These are phyloP conservation scores for Deinandra increscens DNA, from an alignment of 129 eudicot genomes.

Conservation along the genomic window DNA sequence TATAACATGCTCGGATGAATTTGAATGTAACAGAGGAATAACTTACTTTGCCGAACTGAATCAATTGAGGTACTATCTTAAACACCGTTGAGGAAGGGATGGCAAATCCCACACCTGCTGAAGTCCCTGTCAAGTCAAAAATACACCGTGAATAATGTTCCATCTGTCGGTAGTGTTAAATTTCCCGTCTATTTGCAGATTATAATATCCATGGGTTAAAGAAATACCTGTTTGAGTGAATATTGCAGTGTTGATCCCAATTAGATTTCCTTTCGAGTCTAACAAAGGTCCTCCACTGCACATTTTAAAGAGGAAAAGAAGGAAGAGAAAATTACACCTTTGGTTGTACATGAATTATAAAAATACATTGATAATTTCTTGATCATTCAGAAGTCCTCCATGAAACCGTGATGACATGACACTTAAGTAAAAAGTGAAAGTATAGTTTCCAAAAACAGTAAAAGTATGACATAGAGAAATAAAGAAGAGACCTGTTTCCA, in stretches of 20 bases:
- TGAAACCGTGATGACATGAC: slow-evolving; percentile 5
- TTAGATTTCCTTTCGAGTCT: slow-evolving; percentile 87
- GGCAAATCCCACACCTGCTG: slow-evolving; percentile 97
- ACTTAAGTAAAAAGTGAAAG: not conserved
- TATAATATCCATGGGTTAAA: slow-evolving; percentile 1
- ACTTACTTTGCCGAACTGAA: slow-evolving; percentile 84
- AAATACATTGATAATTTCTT: not conserved
- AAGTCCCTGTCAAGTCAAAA: slow-evolving; percentile 60
- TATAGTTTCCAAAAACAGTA: not conserved
- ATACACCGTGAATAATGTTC: not conserved
- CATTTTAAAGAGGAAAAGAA: slow-evolving; percentile 5
- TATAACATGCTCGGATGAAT: not conserved
- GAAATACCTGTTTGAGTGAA: slow-evolving; percentile 84
- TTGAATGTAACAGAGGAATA: not conserved
- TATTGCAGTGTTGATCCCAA: slow-evolving; percentile 96
- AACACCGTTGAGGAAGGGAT: slow-evolving; percentile 87
- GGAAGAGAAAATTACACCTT: not conserved
- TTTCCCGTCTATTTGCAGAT: not conserved
- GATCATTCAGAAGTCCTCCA: not conserved
- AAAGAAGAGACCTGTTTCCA: slow-evolving; percentile 68
- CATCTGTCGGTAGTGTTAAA: not conserved
- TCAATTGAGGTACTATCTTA: slow-evolving; percentile 83
- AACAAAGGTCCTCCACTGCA: slow-evolving; percentile 94
- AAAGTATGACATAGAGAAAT: not conserved
- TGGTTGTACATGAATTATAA: not conserved